A percentile compares a stretch with the other conserved stretches of the same genome.
Evolutionary conservation across 1,284 basidiomycete species (phyloP).

Genomic region (Microbotryomycetes sp.): DNA sequence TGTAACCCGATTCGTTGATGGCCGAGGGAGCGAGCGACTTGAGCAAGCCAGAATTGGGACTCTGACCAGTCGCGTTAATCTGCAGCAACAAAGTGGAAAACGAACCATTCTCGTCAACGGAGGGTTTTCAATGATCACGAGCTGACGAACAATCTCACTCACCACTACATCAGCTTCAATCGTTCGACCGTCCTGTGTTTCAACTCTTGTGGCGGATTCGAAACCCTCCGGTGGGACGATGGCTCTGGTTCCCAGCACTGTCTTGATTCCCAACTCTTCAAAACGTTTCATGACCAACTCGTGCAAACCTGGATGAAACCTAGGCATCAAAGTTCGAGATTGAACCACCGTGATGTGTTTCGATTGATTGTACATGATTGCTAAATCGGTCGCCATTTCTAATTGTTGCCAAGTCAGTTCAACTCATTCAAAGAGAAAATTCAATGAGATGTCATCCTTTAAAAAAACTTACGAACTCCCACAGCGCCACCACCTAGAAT

Average conservation of each 20-base stretch:
- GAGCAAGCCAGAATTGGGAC: constrained; percentile 58
- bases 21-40: constrained; percentile 46
- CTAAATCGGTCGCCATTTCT: constrained; percentile 62
- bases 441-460: not conserved
- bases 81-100: constrained; percentile 35
- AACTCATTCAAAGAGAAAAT: too few relatives aligned
- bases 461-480: constrained; percentile 36
- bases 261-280: constrained; percentile 42
- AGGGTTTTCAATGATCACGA: not conserved
- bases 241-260: constrained; percentile 42
- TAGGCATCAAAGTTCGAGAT: constrained; percentile 55
- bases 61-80: constrained; percentile 68
- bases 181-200: constrained; percentile 50
- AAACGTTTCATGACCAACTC: constrained; percentile 42
- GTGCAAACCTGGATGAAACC: constrained; percentile 56
- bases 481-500: constrained; percentile 49
- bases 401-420: not conserved
- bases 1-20: constrained; percentile 20
- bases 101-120: not conserved
- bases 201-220: constrained; percentile 17
- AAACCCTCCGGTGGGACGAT: constrained; percentile 40
- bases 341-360: constrained; percentile 61
- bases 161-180: constrained; percentile 61
- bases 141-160: constrained; percentile 34
- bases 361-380: constrained; percentile 50